These are phyloP conservation scores for Vaccinium corymbosum DNA, from an alignment of 148 eudicot genomes.

Conservation along the genomic window DNA sequence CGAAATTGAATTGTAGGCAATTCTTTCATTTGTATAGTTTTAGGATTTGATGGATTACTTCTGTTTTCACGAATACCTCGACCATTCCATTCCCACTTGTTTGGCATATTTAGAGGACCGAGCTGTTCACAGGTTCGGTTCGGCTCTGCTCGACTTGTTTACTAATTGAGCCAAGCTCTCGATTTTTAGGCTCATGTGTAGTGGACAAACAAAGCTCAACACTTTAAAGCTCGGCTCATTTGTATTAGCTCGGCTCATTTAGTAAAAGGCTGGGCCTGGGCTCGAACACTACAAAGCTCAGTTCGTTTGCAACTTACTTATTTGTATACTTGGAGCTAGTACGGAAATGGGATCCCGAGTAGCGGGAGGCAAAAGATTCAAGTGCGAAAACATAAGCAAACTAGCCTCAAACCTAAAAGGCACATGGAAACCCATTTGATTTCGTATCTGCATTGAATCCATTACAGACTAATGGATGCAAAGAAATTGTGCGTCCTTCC, in stretches of 20 bases:
- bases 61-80: not conserved
- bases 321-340: not conserved
- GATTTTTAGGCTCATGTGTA: too few relatives aligned
- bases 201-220: too few relatives aligned
- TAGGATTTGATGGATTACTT: not conserved
- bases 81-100: not conserved
- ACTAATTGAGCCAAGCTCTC: too few relatives aligned
- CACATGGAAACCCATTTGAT: slow-evolving; percentile 4
- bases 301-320: too few relatives aligned
- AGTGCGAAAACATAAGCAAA: not conserved
- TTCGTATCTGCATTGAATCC: slow-evolving; percentile 2
- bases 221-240: too few relatives aligned
- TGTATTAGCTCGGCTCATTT: too few relatives aligned
- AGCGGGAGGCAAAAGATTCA: not conserved
- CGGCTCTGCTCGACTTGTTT: too few relatives aligned
- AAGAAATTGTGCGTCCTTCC: not conserved
- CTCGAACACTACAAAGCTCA: too few relatives aligned
- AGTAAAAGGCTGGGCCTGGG: too few relatives aligned
- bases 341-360: not conserved
- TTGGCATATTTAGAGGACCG: too few relatives aligned
- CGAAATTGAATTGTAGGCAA: not conserved
- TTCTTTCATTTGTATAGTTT: not conserved
- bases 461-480: not conserved
- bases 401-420: slow-evolving; percentile 17
- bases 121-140: too few relatives aligned